Evolutionary conservation across 139 green algal genomes (phyloP), one percentile per base, ranked within the genome.

Genomic region (Tetradesmus obliquus): DNA sequence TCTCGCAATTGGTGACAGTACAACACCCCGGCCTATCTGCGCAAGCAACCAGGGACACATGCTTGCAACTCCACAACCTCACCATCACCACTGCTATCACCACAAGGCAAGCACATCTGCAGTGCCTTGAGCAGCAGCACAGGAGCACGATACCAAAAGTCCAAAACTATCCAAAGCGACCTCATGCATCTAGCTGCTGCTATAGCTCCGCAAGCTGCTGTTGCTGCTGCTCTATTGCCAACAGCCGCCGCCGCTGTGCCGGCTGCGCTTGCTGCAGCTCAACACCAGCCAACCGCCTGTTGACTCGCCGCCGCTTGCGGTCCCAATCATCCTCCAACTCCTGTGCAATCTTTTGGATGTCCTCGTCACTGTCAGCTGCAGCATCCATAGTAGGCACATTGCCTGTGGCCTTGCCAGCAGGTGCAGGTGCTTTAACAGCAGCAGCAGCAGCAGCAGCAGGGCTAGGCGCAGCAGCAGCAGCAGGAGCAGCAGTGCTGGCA

Each of bases 311-410:
- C 17, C 66, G n/a, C 5, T 24, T n/a, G 3, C 66, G n/a, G 17
- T 76, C 66, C 66, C 66, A n/a, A 24, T 89, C 58, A 4, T 79
- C 58, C 58, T 89, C 58, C 24, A 17, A 3, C 55, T 89, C 24
- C 60, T 89, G 60, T 2, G 3, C n/a, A 22, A 53, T 4, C 60
- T 62, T 8, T 80, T 81, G 9, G 1, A 13, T 12, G 3, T 71
- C 69, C 10, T 22, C 86, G 3, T 79, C 86, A 22, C 3, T 24
- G 10, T 72, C 55, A 74, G 72, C 71, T 51, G 69, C 86, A 69
- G 69, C 86, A 83, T 83, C 86, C 69, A 90, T 90, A 4, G 86
- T 8, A 5, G 69, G 69, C 51, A 82, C 71, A 19, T 57, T 62
- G 55, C 86, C 69, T 53, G 32, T 53, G 1, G 69, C 53, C 32